Evolutionary conservation across 2,329 filamentous ascomycete genomes (phyloP), one percentile per base, ranked within the genome.

Genomic region (Fusarium annulatum): DNA sequence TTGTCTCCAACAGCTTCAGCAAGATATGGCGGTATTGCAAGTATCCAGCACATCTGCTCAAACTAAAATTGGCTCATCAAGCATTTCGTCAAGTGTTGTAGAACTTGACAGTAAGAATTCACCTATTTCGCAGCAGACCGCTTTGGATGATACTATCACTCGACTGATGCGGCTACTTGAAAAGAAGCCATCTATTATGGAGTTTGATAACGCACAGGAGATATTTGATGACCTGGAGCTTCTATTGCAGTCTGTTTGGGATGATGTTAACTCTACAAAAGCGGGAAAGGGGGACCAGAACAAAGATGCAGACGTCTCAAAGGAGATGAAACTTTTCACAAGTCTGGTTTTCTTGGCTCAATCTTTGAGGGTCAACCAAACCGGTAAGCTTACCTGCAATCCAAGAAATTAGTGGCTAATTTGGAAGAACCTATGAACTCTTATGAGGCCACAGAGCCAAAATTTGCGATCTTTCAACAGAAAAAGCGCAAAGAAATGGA

Each of bases 271-370:
- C 0, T 46, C 3, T 1, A 10, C 9, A 15, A 21, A 28, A 5
- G 0, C 3, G 8, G 12, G 12, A 5, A 2, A 21, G 1, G 12
- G 1, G 0, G 3, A 10, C 3, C 0, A 3, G 9, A 3, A 28
- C 3, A 0, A 7, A 5, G 12, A 3, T 28, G 5, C 26, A 15
- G 12, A 46, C 12, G 18, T 46, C 45, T 28, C 45, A 2, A 28
- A 28, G 8, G 18, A 46, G 12, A 28, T 46, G 0, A 46, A 10
- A 3, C 18, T 46, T 0, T 46, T 46, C 1, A 28, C 45, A 2
- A 21, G 45, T 28, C 45, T 46, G 0, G 2, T 46, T 5, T 46
- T 46, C 12, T 46, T 18, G 0, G 26, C 45, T 6, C 12, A 46
- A 0, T 15, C 26, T 1, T 28, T 46, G 1, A 46, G 45, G 10